These are phyloP conservation scores for Glycyrrhiza uralensis DNA, from an alignment of 306 rosid species.

Conservation along the genomic window DNA sequence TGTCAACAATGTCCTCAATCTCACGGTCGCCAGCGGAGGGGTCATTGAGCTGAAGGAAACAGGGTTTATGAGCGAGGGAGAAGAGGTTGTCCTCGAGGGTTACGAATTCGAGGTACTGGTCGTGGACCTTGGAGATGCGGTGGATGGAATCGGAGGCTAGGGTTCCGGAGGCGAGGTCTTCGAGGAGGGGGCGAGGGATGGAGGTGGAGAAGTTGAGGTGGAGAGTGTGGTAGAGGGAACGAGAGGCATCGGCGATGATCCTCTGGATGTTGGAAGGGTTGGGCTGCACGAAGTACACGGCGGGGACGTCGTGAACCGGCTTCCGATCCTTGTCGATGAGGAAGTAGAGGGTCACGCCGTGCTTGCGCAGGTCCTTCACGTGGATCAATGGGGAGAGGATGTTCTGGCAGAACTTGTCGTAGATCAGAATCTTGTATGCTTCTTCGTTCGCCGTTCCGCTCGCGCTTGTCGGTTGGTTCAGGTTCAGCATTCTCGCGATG, in stretches of 20 bases:
- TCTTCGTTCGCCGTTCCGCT: constrained; percentile 81
- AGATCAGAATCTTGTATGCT: constrained; percentile 87
- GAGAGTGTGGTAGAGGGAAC: constrained; percentile 63
- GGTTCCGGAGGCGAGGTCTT: constrained; percentile 84
- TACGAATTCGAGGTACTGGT: constrained; percentile 91
- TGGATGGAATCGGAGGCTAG: constrained; percentile 65
- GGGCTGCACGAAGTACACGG: constrained; percentile 87
- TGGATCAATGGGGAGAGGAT: constrained; percentile 84
- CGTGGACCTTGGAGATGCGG: constrained; percentile 82
- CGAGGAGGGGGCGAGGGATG: constrained; percentile 86
- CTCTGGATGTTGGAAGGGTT: constrained; percentile 60
- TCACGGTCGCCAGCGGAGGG: constrained; percentile 93
- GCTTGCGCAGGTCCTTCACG: constrained; percentile 92
- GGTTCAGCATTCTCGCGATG: constrained; percentile 83
- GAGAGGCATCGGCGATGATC: constrained; percentile 70
- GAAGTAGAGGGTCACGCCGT: constrained; percentile 88
- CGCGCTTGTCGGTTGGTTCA: constrained; percentile 76
- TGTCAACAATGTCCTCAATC: constrained; percentile 85
- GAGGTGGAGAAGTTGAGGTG: constrained; percentile 82
- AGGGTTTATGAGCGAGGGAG: constrained; percentile 71
- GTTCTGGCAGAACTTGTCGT: constrained; percentile 81
- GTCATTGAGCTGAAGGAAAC: constrained; percentile 77
- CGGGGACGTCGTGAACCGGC: constrained; percentile 88
- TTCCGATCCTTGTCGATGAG: constrained; percentile 89
- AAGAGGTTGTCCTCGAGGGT: constrained; percentile 82